These are phyloP conservation scores for Myriosclerotinia scirpicola DNA, from an alignment of 2,329 filamentous ascomycete genomes.

Conservation along the genomic window DNA sequence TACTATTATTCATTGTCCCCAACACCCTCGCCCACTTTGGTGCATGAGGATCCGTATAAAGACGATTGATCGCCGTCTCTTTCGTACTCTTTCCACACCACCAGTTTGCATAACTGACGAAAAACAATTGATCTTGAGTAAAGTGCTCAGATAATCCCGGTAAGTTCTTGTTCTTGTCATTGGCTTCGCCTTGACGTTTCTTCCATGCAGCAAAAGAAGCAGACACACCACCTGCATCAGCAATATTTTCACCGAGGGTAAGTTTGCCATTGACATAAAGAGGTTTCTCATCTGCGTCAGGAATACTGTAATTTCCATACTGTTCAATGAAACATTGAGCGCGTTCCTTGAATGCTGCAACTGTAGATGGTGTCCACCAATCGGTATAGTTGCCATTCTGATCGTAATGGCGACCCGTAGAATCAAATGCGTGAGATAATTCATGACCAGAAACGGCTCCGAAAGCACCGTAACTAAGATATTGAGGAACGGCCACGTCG, in stretches of 20 bases:
- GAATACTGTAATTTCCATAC: constrained; percentile 60
- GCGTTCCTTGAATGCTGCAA: constrained; percentile 57
- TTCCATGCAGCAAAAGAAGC: constrained; percentile 67
- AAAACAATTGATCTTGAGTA: constrained; percentile 68
- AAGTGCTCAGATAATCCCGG: constrained; percentile 60
- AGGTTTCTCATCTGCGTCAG: constrained; percentile 54
- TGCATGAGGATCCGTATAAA: constrained; percentile 65
- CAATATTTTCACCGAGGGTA: constrained; percentile 70
- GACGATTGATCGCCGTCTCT: constrained; percentile 55
- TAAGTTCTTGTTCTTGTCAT: constrained; percentile 49
- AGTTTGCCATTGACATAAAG: constrained; percentile 62
- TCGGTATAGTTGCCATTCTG: constrained; percentile 62
- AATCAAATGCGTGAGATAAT: constrained; percentile 70
- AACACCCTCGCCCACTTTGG: constrained; percentile 61
- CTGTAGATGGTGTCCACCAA: constrained; percentile 65
- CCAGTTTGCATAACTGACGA: constrained; percentile 61
- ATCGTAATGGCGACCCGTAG: constrained; percentile 63
- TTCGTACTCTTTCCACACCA: constrained; percentile 67
- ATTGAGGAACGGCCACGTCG: constrained; percentile 60
- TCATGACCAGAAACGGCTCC: constrained; percentile 68
- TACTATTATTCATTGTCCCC: constrained; percentile 66
- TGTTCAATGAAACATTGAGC: constrained; percentile 68
- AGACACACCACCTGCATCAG: constrained; percentile 65
- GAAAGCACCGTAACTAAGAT: constrained; percentile 68
- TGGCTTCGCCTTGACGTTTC: constrained; percentile 51